Evolutionary conservation across 345 rosid genomes (phyloP), one percentile per base, ranked within the genome.

Genomic region (Bruguiera gymnorhiza): DNA sequence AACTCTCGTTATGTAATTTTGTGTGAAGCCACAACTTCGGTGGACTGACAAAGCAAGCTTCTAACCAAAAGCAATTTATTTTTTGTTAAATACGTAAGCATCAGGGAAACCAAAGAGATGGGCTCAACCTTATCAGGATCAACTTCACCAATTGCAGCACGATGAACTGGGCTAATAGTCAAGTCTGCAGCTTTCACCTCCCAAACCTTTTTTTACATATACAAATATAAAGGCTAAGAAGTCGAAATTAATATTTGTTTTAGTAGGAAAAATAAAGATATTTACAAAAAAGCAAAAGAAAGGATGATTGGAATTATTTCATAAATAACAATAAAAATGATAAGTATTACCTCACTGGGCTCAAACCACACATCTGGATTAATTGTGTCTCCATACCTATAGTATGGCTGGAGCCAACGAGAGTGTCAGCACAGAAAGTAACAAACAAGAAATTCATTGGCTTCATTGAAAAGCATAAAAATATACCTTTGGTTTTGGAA

Each of bases 121-220:
- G 53, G n/a, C 29, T 37, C 29, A 65, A 94, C 99, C 99, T 95
- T 95, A 64, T 83, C 87, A 60, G 85, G 78, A 80, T 92, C 97
- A 58, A 90, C 96, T 51, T 77, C 70, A 67, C 98, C 99, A 29
- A 85, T 78, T 66, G 99, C 98, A 56, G 99, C 98, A 79, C 83
- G 82, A 78, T 92, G 82, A 76, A 88, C 97, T 61, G 98, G 99
- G 74, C 98, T 95, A 72, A 92, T 86, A 52, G 98, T 92, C 76
- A 92, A 77, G 75, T 95, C 99, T 66, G 98, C 96, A 79, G 96
- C 99, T 86, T 90, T 92, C 67, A 95, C 99, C 85, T 95, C 96
- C 98, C 99, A 95, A 21, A 95, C 99, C 98, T 92, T 74, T 7
- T 34, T 34, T 34, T 6, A 34, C 9, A 34, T 8, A 8, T 8